These are phyloP conservation scores for Myxozyma neglecta DNA, from an alignment of 805 yeast species.

Conservation along the genomic window DNA sequence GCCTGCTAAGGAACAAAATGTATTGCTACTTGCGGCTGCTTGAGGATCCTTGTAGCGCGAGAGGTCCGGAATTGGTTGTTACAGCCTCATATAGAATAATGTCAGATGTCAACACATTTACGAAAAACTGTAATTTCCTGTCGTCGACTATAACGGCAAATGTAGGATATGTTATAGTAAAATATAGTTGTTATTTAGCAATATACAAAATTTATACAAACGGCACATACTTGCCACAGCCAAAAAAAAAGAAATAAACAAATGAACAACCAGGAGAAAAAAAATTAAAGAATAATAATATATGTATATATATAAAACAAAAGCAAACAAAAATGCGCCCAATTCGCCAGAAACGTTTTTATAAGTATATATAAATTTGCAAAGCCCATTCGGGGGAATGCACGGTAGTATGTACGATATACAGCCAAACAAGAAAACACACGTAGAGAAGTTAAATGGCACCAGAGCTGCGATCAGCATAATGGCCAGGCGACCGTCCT, in stretches of 20 bases:
- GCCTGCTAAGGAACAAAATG: slow-evolving; percentile 58
- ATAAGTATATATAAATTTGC: too few species aligned
- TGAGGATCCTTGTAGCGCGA: not conserved
- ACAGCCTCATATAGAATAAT: not conserved
- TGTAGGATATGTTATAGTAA: too few species aligned
- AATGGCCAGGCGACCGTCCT: slow-evolving; percentile 32
- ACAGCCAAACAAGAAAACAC: not conserved
- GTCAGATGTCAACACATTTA: not conserved
- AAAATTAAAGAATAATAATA: not conserved
- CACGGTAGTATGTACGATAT: not conserved
- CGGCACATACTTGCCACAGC: not conserved
- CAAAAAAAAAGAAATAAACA: not conserved
- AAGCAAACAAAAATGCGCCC: not conserved
- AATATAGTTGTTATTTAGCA: not conserved
- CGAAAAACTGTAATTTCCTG: too few species aligned
- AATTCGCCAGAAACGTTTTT: not conserved
- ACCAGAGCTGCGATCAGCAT: slow-evolving; percentile 13
- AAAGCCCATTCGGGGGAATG: not conserved
- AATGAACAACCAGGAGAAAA: not conserved
- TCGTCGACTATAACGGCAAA: too few species aligned
- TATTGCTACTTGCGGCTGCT: slow-evolving; percentile 54
- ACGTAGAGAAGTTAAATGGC: not conserved
- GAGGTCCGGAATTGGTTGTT: not conserved
- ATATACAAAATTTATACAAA: not conserved
- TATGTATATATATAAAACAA: not conserved